Evolutionary conservation across 2,329 filamentous ascomycete genomes (phyloP), one percentile per base, ranked within the genome.

Genomic region (Leptographium procerum): DNA sequence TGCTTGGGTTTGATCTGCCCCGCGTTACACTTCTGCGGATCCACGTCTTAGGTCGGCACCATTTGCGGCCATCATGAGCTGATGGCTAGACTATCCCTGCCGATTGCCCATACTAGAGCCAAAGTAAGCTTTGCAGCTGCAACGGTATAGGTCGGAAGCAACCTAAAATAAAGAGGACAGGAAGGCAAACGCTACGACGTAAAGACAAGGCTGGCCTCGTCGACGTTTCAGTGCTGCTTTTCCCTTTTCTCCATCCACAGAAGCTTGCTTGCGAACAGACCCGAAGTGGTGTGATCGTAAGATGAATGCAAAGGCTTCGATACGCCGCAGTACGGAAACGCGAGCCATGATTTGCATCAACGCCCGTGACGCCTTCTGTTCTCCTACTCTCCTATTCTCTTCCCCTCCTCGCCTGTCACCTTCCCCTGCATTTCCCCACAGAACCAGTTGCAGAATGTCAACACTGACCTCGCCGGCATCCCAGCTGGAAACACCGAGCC

Each of bases 11-110:
- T 52, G 45, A 51, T 57, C 55, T 2, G 26, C 54, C 16, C n/a
- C n/a, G 29, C 48, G 22, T 24, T 22, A 28, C 56, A 33, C 3
- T 33, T 36, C 26, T 26, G 29, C 24, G 28, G 26, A 11, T 26
- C 14, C 50, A 28, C 47, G 59, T 61, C 59, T 58, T 55, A 51
- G 40, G 54, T 61, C 54, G 58, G 56, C 58, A 59, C 60, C 58
- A 63, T 58, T 58, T 51, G 19, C 48, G 47, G 26, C 45, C 48
- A 55, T 52, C 40, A 61, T 62, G 58, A 51, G 58, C 60, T 61
- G 61, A 63, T 60, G 45, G 28, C 19, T 8, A 7, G 9, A n/a
- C n/a, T n/a, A n/a, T n/a, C n/a, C n/a, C n/a, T n/a, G n/a, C n/a
- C n/a, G n/a, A n/a, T n/a, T n/a, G n/a, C n/a, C n/a, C n/a, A n/a